Evolutionary conservation across 2,329 filamentous ascomycete species (phyloP).

Genomic region (Proliferodiscus dingleyae): DNA sequence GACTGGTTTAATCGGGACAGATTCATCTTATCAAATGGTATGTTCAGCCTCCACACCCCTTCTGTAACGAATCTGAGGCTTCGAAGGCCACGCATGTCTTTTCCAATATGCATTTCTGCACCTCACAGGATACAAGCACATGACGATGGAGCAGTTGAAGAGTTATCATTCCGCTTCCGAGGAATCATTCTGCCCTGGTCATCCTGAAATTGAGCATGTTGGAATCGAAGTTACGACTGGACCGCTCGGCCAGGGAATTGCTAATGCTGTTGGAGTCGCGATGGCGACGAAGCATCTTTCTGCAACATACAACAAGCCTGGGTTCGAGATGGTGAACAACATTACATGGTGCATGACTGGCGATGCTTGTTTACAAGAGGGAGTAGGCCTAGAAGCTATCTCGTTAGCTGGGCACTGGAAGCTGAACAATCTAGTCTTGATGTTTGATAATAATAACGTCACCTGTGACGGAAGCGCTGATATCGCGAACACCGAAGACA

Average conservation of each 20-base stretch:
- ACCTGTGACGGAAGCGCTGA: constrained; percentile 46
- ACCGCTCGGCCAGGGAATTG: constrained; percentile 46
- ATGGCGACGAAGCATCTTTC: constrained; percentile 45
- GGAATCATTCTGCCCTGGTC: constrained; percentile 37
- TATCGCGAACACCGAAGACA: constrained; percentile 42
- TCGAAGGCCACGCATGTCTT: constrained; percentile 39
- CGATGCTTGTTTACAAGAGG: constrained; percentile 47
- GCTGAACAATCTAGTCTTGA: constrained; percentile 43
- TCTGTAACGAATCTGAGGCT: background rate
- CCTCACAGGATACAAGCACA: constrained; percentile 40
- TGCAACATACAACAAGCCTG: constrained; percentile 42
- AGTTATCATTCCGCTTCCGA: constrained; percentile 38
- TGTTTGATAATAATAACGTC: constrained; percentile 50
- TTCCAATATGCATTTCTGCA: constrained; percentile 43
- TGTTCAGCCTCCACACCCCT: background rate
- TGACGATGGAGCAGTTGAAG: constrained; percentile 45
- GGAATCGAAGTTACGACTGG: constrained; percentile 49
- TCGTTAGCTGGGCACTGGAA: constrained; percentile 43
- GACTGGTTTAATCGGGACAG: constrained; percentile 40
- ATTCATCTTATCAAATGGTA: constrained; percentile 41
- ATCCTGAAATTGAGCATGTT: constrained; percentile 45
- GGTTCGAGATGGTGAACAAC: constrained; percentile 39
- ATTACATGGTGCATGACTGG: constrained; percentile 46
- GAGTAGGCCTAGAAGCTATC: constrained; percentile 45
- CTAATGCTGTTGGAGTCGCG: constrained; percentile 47